Evolutionary conservation across 805 yeast genomes (phyloP).

Genomic region (Metschnikowia cerradonensis): DNA sequence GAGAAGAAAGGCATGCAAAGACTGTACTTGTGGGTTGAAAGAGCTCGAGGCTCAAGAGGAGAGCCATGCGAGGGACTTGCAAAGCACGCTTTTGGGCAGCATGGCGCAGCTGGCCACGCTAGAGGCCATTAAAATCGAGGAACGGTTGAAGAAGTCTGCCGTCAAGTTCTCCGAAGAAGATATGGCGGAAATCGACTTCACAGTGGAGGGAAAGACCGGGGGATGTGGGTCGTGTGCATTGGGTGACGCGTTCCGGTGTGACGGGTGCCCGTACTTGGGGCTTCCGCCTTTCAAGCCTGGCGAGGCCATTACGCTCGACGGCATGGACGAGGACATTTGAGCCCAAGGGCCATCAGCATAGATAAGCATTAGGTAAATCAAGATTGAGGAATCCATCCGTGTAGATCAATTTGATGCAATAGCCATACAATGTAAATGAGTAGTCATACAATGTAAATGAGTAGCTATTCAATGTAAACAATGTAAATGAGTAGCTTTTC

Average conservation of each 20-base stretch:
- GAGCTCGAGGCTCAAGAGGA: conserved; percentile 76
- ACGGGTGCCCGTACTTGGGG: conserved; percentile 96
- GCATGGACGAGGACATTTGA: conserved; percentile 72
- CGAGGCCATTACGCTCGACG: conserved; percentile 73
- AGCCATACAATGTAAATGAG: no score
- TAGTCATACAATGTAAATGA: no score
- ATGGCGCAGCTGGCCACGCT: conserved; percentile 49
- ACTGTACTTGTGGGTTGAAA: conserved; percentile 94
- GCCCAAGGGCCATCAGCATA: background rate
- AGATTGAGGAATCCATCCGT: no score
- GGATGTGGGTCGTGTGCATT: conserved; percentile 97
- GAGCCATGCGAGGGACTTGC: conserved; percentile 39
- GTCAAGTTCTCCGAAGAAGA: conserved; percentile 63
- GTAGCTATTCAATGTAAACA: no score
- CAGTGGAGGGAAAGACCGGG: conserved; percentile 94
- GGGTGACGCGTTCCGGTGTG: conserved; percentile 98
- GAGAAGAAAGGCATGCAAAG: conserved; percentile 93
- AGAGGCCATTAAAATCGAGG: conserved; percentile 54
- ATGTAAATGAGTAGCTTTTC: no score
- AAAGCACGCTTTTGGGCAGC: conserved; percentile 41
- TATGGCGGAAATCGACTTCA: conserved; percentile 86
- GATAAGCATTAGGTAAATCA: no score
- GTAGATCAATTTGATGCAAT: no score
- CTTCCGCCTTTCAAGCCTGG: conserved; percentile 99
- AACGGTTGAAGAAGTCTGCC: conserved; percentile 33